Evolutionary conservation across 2,329 filamentous ascomycete genomes (phyloP), one percentile per base, ranked within the genome.

Genomic region (Colletotrichum paranaense): DNA sequence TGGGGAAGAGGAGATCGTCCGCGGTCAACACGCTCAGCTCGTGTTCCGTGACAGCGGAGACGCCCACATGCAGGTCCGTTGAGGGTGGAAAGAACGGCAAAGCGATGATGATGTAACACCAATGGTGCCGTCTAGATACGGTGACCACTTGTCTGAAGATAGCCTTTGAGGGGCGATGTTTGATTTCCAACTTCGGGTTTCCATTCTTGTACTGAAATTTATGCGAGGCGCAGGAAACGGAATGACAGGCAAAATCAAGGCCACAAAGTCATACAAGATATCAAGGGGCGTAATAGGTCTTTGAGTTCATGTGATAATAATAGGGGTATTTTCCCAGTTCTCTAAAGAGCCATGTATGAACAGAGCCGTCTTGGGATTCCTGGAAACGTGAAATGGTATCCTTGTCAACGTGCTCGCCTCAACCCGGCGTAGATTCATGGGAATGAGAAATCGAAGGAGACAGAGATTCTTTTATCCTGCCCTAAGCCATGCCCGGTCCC

Each of bases 21-120:
- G 83, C 59, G 88, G 87, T 46, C 84, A 84, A 72, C 87, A 89
- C 78, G 88, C 83, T 22, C 84, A 84, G 79, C 79, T 89, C 35
- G 86, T 89, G n/a, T 89, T 89, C 76, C 78, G 81, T 49, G 84
- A 82, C 53, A 83, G 81, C 60, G 68, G 68, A 19, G 82, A 78
- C 38, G 83, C 82, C 4, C 79, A 78, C 16, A 84, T 87, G 82
- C 74, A 79, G 38, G 77, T 74, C 32, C 75, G 60, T 56, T 78
- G 68, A 69, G n/a, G 38, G 12, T 9, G 42, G 16, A 19, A 26
- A 26, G 42, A 19, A n/a, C 19, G 42, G 8, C 7, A 49, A 49
- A 9, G 42, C 1, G 19, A n/a, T 22, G 19, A n/a, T 9, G 22
- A 32, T 28, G 16, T 38, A 49, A 46, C 32, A 24, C 26, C 58